Evolutionary conservation across 75 land plant genomes (phyloP), one percentile per base, ranked within the genome.

Genomic region (Selaginella tamariscina): DNA sequence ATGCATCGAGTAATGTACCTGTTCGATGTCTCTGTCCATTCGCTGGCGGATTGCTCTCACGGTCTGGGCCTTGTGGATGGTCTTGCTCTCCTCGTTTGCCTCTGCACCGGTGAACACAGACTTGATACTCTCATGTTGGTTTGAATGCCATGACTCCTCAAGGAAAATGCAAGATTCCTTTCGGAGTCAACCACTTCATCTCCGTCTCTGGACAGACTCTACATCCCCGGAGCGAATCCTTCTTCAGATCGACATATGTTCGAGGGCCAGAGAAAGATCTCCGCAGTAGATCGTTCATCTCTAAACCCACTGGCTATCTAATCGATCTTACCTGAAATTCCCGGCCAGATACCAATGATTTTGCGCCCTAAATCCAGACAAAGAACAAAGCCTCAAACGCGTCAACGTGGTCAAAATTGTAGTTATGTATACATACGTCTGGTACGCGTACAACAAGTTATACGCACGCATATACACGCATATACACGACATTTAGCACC

Each of bases 51-150:
- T 70, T 2, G 62, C 71, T 56, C 68, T 73, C 69, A 83, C 29
- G 9, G 78, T 65, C 21, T 65, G 31, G 24, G 86, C 75, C 18
- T 30, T 64, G 78, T 78, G 78, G 31, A 70, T 33, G 30, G 67
- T 72, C 71, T 73, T 81, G 71, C 70, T 67, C 68, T 76, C 70
- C 75, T 82, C 87, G 56, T 83, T 66, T 13, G 73, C 65, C 20
- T 56, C 66, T 77, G 68, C 9, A 84, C 55, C 56, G 32, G 27
- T 18, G 1, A 80, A 55, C 20, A 75, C 33, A 64, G 65, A 31
- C 70, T 65, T 59, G 27, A 71, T 67, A 68, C 67, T 73, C 29
- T 27, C 74, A 75, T 68, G 62, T 82, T 39, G 49, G 49, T 15
- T 15, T 39, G 49, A 15, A 39, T 39, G 11, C 15, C 49, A 15